Base-by-base conservation (phyloP, 1,139 yeast species). In the Diutina scorzettiae region DNA sequence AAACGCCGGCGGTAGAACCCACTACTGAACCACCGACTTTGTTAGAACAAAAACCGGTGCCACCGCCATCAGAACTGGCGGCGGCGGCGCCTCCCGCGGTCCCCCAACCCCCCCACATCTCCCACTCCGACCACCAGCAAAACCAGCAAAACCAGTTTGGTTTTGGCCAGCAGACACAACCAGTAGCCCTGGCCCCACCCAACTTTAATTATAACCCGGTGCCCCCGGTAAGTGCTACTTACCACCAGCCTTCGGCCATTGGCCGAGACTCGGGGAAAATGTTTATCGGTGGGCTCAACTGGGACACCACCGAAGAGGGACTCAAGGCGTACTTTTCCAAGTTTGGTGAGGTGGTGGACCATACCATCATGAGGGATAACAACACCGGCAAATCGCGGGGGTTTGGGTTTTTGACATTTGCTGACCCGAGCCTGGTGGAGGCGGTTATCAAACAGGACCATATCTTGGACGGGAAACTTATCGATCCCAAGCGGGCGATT, bases 241-340 rank as follows among this genome's bases (percentile, higher is more conserved):
- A 11, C 30, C 40, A 36, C 6, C 56, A 53, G 17, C 67, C 67
- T 14, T 66, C 73, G 11, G 62, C 57, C 44, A 52, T 67, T 48
- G 73, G 73, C 11, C 61, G 56, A 44, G 73, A 65, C 41, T 73
- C 75, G 48, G 95, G 96, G 45, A 91, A 91, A 58, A 87, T 93
- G 96, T 91, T 91, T 58, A 79, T 91, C 59, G 99, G 99, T 50
- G 99, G 99, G 43, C 76, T 91, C 52, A 93, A 91, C 55, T 91
- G 98, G 98, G 98, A 91, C 56, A 91, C 99, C 24, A 81, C 94
- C 7, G 98, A 91, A 55, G 95, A 80, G 46, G 75, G 78, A 23
- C 62, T 91, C 59, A 79, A 76, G 48, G 80, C 78, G 45, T 91
- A 91, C 60, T 91, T 91, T 59, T 71, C 81, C 43, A 83, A 91